Base-by-base conservation (phyloP, 2,329 filamentous ascomycete species). In the Ceratocystis albifundus region DNA sequence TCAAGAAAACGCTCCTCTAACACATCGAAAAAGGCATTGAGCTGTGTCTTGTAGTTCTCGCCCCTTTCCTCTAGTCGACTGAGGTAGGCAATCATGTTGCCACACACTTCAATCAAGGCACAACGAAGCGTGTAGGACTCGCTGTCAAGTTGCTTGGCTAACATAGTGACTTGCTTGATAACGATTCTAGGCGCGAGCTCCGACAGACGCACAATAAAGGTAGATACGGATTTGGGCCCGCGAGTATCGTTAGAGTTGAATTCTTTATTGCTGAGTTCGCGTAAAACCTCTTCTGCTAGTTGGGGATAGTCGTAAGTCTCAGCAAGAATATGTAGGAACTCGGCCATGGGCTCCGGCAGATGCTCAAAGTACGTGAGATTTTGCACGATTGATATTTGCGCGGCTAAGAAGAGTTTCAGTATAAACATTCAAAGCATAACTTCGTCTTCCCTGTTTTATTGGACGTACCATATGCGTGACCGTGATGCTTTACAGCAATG, bases 231-330 rank as follows among this genome's bases (percentile, higher is more conserved):
- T 75, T 97, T 99, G 12, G 95, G 94, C 0, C 94, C 94, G 74
- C 88, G 90, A 1, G 89, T 91, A 75, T 99, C 95, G 72, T 95
- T 99, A 69, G 88, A 93, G 76, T 95, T 96, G 78, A 97, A 99
- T 73, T 97, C 93, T 74, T 96, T 99, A 76, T 92, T 96, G 74
- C 92, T 96, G 70, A 99, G 83, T 74, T 99, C 94, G 72, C 90
- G 87, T 67, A 99, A 77, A 36, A 97, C 89, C 74, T 99, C 94
- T 74, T 96, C 94, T 3, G 91, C 88, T 7, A 99, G 81, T 73
- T 99, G 94, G 17, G 92, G 89, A 74, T 97, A 96, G 76, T 99
- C 94, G 77, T 97, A 99, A 78, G 96, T 93, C 74, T 97, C 92
- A 0, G 92, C 88, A 30, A 99, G 80, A 72, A 97, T 99, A 72